phyloP scores from a whole-genome alignment of 2,329 filamentous ascomycete species.

The Dothidotthia symphoricarpi region DNA sequence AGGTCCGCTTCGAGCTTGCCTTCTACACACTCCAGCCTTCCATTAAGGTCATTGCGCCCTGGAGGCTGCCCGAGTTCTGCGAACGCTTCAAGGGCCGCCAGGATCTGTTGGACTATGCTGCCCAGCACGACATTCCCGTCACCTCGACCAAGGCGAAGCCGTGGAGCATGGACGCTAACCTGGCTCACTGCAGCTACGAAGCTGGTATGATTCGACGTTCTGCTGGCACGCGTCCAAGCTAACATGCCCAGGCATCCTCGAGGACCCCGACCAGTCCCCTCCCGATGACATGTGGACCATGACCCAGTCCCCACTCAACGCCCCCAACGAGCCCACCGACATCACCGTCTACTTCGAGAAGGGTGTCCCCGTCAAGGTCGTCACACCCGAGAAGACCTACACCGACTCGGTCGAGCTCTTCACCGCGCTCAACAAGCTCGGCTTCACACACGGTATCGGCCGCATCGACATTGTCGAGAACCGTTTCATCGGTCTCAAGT shows the following conservation, averaged over 20 bases:
- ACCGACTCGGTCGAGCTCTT: slow-evolving; percentile 73
- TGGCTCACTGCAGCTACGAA: slow-evolving; percentile 78
- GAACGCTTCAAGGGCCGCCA: slow-evolving; percentile 68
- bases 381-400: slow-evolving; percentile 57
- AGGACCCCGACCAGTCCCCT: slow-evolving; percentile 63
- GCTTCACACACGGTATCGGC: slow-evolving; percentile 70
- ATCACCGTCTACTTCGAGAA: slow-evolving; percentile 71
- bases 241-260: slow-evolving; percentile 53
- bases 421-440: slow-evolving; percentile 68
- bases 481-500: slow-evolving; percentile 77
- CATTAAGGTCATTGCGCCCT: slow-evolving; percentile 73
- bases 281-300: slow-evolving; percentile 80
- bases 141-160: slow-evolving; percentile 69
- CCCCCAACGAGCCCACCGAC: slow-evolving; percentile 68
- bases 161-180: slow-evolving; percentile 58
- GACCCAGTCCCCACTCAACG: slow-evolving; percentile 65
- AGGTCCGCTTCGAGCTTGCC: slow-evolving; percentile 64
- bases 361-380: slow-evolving; percentile 69
- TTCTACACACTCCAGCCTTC: slow-evolving; percentile 62
- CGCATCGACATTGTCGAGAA: slow-evolving; percentile 82
- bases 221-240: background rate
- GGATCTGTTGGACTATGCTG: slow-evolving; percentile 71
- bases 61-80: slow-evolving; percentile 69
- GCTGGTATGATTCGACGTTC: slow-evolving; percentile 50
- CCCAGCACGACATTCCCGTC: slow-evolving; percentile 66